Base-by-base conservation (phyloP, 495 filamentous ascomycete species). In the Daldinia vernicosa region DNA sequence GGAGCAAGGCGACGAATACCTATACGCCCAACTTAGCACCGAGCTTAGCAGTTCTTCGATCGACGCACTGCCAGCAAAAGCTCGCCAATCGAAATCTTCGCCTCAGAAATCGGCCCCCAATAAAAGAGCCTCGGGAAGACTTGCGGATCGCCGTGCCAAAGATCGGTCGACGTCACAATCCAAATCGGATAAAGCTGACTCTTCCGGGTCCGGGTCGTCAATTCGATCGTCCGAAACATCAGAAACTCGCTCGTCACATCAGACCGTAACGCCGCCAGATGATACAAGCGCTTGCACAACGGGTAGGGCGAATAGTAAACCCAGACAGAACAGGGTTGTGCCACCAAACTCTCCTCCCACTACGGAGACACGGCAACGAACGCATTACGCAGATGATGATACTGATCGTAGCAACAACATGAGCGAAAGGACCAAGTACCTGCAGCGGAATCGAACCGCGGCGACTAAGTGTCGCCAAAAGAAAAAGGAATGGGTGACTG, bases 391-490 rank as follows among this genome's bases (percentile, higher is more conserved):
- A 53, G 22, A 45, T 28, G n/a, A 19, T 39, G 26, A 60, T 19
- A 15, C 7, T 2, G 15, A 24, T 4, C 24, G 45, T 32, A 75
- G 58, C 11, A 69, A 73, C 30, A 76, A 76, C n/a, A 64, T 65
- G 3, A 57, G 60, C 0, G 84, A 80, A 45, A 71, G 83, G 30
- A 77, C 72, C 56, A 80, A 82, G 65, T 89, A 92, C 75, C 84
- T 95, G 28, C 91, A 95, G 74, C 88, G 92, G 26, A 97, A 97
- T 74, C 88, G 93, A 4, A 76, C 94, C 4, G 93, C 93, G 5
- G 93, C 93, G 0, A 92, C 88, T 78, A 97, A 96, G 72, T 96
- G 93, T 75, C 88, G 93, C 2, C 88, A 91, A 76, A 95, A 94
- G 84, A 95, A 95, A 80, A 96, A 95, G 77, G 87, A 89, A 69